Conservation (phyloP, 345 rosid species). For the Capsella bursapastoris region DNA sequence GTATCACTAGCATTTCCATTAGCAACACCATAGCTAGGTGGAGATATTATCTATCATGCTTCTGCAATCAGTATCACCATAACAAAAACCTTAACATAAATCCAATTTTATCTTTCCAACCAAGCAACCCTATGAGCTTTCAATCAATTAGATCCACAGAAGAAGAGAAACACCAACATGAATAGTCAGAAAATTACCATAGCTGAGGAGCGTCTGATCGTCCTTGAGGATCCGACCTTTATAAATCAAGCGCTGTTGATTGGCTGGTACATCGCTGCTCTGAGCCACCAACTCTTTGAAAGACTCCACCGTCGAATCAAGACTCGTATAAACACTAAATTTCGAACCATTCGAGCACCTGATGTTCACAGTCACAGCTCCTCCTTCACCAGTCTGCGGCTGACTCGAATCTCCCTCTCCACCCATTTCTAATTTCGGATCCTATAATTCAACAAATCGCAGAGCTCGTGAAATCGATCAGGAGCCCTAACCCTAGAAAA, state of each 20-base stretch:
- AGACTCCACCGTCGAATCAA: slow-evolving; percentile 61
- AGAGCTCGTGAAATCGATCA: slow-evolving; percentile 31
- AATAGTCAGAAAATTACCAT: slow-evolving; percentile 50
- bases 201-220: slow-evolving; percentile 71
- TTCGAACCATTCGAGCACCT: slow-evolving; percentile 72
- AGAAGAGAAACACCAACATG: slow-evolving; percentile 29
- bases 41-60: slow-evolving; percentile 51
- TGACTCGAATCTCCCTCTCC: slow-evolving; percentile 74
- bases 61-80: slow-evolving; percentile 42
- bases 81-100: neutral
- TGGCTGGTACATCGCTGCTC: slow-evolving; percentile 71
- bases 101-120: slow-evolving; percentile 23
- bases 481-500: slow-evolving; percentile 31
- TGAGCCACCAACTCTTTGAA: slow-evolving; percentile 67
- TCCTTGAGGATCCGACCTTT: slow-evolving; percentile 89
- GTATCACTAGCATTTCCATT: slow-evolving; percentile 4
- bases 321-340: slow-evolving; percentile 57
- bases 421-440: slow-evolving; percentile 46
- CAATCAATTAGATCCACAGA: slow-evolving; percentile 25
- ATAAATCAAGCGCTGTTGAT: slow-evolving; percentile 83
- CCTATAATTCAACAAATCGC: neutral
- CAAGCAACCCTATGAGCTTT: neutral
- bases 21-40: neutral
- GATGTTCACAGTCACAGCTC: slow-evolving; percentile 54
- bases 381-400: slow-evolving; percentile 44